phyloP scores from a whole-genome alignment of 306 rosid genomes.

The Cucurbita moschata region DNA sequence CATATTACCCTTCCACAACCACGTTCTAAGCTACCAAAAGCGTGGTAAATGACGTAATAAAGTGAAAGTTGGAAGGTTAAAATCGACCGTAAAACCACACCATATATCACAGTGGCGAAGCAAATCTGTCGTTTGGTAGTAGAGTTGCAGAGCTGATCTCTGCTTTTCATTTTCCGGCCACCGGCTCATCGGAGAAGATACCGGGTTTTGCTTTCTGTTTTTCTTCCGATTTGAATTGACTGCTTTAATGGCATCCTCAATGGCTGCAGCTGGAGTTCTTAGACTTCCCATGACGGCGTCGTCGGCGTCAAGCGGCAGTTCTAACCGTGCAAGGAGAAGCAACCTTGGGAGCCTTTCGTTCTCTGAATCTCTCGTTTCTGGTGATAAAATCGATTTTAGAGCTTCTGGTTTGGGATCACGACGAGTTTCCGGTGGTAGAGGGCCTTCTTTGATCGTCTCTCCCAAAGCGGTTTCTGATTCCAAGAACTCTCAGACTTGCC shows the following conservation, averaged over 20 bases:
- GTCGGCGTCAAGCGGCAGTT: neutral
- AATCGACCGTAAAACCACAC: neutral
- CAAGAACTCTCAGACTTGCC: constrained; percentile 80
- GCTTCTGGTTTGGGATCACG: neutral
- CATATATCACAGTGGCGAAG: neutral
- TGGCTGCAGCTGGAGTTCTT: neutral
- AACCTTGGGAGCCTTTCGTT: constrained; percentile 14
- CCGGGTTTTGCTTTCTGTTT: no score
- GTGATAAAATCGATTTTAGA: constrained; percentile 19
- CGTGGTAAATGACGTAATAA: neutral
- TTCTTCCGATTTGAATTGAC: neutral
- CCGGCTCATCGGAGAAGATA: neutral
- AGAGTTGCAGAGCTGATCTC: neutral
- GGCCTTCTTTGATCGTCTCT: constrained; percentile 32
- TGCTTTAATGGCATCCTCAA: neutral
- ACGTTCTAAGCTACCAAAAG: neutral
- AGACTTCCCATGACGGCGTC: neutral
- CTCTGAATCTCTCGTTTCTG: constrained; percentile 26
- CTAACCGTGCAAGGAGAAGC: neutral
- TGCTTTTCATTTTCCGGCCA: neutral
- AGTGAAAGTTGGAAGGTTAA: neutral
- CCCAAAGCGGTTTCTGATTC: constrained; percentile 93
- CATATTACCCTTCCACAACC: neutral
- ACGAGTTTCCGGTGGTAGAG: neutral
- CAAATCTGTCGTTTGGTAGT: neutral